These are phyloP conservation scores for Tricholoma flavovirens DNA, from an alignment of 768 basidiomycete species.

Conservation along the genomic window DNA sequence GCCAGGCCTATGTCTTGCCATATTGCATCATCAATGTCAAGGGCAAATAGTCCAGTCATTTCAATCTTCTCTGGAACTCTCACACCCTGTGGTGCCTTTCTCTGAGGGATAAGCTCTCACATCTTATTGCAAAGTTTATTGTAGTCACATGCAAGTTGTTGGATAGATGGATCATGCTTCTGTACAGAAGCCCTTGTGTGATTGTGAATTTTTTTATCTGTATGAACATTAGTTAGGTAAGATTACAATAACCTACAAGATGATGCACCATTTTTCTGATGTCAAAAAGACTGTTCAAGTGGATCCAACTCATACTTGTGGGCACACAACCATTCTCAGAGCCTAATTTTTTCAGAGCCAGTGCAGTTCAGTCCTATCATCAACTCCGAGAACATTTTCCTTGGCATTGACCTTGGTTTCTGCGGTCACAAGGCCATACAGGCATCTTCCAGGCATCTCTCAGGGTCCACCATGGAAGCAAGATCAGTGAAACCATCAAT, in stretches of 20 bases:
- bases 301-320: too few relatives aligned
- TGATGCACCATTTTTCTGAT: too few relatives aligned
- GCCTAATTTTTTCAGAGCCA: slow-evolving; percentile 18
- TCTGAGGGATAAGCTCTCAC: slow-evolving; percentile 10
- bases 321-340: slow-evolving; percentile 15
- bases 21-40: slow-evolving; percentile 33
- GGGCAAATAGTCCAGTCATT: slow-evolving; percentile 17
- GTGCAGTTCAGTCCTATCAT: not conserved
- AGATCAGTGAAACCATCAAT: not conserved
- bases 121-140: slow-evolving; percentile 24
- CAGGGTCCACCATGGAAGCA: not conserved
- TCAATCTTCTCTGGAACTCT: slow-evolving; percentile 18
- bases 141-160: slow-evolving; percentile 17
- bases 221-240: not conserved
- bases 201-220: slow-evolving; percentile 20
- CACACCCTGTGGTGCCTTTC: slow-evolving; percentile 19
- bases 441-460: not conserved
- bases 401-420: too few relatives aligned
- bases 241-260: too few relatives aligned
- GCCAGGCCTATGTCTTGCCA: slow-evolving; percentile 29
- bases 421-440: not conserved
- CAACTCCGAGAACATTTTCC: not conserved
- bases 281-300: slow-evolving; percentile 16
- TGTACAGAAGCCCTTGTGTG: slow-evolving; percentile 19
- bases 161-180: slow-evolving; percentile 22